These are phyloP conservation scores for Trypanosoma platydactyli DNA, from an alignment of 208 protist genomes.

Conservation along the genomic window DNA sequence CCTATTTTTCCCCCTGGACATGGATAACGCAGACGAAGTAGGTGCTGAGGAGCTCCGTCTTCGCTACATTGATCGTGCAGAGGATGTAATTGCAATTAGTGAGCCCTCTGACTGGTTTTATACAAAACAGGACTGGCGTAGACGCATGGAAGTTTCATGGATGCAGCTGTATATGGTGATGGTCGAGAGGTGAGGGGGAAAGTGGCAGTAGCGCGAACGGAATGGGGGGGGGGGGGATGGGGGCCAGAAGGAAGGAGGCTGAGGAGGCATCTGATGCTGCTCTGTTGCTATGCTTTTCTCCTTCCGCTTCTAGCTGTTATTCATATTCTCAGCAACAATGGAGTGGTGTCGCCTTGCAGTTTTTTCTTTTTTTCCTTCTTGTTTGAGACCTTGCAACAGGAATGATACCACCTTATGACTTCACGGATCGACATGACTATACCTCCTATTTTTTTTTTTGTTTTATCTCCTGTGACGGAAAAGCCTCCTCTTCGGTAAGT, in stretches of 20 bases:
- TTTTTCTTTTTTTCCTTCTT: too few species aligned
- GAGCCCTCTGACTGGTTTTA: constrained; percentile 47
- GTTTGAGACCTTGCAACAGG: too few species aligned
- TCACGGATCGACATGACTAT: too few species aligned
- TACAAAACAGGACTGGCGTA: constrained; percentile 29
- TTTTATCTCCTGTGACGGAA: too few species aligned
- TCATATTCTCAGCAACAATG: constrained; percentile 1
- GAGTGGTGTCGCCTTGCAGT: too few species aligned
- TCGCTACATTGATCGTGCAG: constrained; percentile 21
- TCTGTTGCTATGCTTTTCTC: too few species aligned
- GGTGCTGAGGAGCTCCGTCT: constrained; percentile 21
- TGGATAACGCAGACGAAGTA: constrained; percentile 23
- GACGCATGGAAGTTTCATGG: constrained; percentile 35
- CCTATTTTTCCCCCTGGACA: constrained; percentile 27
- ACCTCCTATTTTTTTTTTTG: too few species aligned
- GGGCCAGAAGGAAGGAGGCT: neutral
- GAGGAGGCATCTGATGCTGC: too few species aligned
- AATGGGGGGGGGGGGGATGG: neutral
- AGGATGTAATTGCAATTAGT: constrained; percentile 34
- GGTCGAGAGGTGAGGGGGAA: constrained; percentile 11
- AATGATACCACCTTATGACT: too few species aligned
- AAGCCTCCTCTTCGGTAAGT: too few species aligned
- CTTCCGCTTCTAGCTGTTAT: constrained; percentile 10
- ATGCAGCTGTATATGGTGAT: constrained; percentile 51
- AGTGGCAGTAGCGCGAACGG: neutral